Evolutionary conservation across 345 rosid genomes (phyloP), one percentile per base, ranked within the genome.

Genomic region (Schrenkiella parvula): DNA sequence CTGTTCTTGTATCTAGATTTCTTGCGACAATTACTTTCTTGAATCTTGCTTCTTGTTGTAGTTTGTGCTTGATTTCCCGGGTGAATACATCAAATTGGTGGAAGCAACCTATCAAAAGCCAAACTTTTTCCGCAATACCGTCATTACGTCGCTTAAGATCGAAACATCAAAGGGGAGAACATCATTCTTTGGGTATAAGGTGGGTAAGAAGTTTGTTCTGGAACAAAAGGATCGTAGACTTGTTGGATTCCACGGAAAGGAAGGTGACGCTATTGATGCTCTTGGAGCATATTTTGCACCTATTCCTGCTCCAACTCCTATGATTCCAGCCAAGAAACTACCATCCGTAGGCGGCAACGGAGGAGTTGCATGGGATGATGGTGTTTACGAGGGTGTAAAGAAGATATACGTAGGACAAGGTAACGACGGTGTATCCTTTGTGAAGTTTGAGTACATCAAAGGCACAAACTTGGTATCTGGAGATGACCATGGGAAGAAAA

Each of bases 291-390:
- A 65, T 65, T 64, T 64, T 25, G 8, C 50, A 23, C 77, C 31
- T 61, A 11, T 50, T 38, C 31, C 38, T 0, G 6, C 42, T 38
- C 42, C 42, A 12, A 12, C 42, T 38, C 42, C 48, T 2, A 0
- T 37, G 35, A 35, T n/a, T 32, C 66, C 21, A 11, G 9, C 61
- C 23, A 62, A 72, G 62, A 60, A 37, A 14, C 15, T 62, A 13
- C 12, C 44, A 38, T 21, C 70, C 2, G 3, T 26, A 12, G 76
- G 76, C 4, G 76, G 76, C 14, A 38, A 71, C 2, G 75, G 10
- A 34, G 69, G 75, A 71, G 41, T 18, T 61, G 2, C 32, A 26
- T 71, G 75, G 75, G 75, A 71, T 26, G 69, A 71, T 71, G 75
- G 75, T 34, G 62, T 51, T 2, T 62, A 71, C 41, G 69, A 63